Evolutionary conservation across 176 grass and related monocot genomes (phyloP), one percentile per base, ranked within the genome.

Genomic region (Raddia guianensis): DNA sequence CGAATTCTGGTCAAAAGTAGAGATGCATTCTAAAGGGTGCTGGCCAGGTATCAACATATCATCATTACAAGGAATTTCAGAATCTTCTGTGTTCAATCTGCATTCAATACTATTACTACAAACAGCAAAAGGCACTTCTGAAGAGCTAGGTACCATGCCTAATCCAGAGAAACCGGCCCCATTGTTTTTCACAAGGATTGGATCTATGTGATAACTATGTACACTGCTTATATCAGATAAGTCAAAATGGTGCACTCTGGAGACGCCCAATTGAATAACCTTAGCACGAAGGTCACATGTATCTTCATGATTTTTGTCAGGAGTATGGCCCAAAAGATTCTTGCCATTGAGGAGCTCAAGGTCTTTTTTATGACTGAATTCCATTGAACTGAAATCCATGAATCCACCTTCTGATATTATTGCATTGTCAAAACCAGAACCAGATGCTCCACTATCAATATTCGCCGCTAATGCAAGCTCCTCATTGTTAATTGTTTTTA

Each of bases 1-100:
- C n/a, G 80, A 64, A 76, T 83, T 83, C 40, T 75, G 69, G 55
- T 76, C 63, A 0, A 58, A 62, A 32, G 60, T 33, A 77, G 58
- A 70, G n/a, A 19, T 43, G 51, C 34, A 72, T 73, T 85, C 57
- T 53, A 75, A 49, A 68, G 70, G 55, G 8, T 33, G 46, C 56
- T 75, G 80, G 12, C 60, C 5, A 73, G 86, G 78, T 78, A 85
- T 64, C 70, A 52, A 32, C 48, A 88, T 49, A 66, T 83, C 75
- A 61, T 83, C 83, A 73, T 76, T 89, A 57, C 35, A 76, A 72
- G 90, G 86, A 43, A 92, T 89, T 51, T 86, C 83, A 67, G 57
- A 34, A 80, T 92, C 79, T 64, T 88, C 79, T 56, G 57, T 67
- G 63, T 83, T 92, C 70, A 92, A 65, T 48, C 6, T 13, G 35